A percentile compares a stretch with the other conserved stretches of the same genome.
Conservation (phyloP, 176 grass and related monocot genomes). For the Cenchrus fungigraminus region DNA sequence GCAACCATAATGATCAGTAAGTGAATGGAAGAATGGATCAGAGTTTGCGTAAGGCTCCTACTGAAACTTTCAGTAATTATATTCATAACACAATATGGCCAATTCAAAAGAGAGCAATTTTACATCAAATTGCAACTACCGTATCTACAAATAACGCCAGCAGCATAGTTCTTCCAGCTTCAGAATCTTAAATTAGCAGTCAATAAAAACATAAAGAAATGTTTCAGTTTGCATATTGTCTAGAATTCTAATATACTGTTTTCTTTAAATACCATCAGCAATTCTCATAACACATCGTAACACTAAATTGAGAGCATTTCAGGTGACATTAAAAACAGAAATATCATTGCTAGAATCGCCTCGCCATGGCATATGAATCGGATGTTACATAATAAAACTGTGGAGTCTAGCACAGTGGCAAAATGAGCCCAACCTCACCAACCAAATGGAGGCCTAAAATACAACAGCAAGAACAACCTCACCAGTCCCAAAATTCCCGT, state of each 20-base stretch:
- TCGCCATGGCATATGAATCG: conserved; percentile 27
- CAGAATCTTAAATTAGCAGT: not conserved
- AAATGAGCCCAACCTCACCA: not conserved
- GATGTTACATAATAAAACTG: conserved; percentile 19
- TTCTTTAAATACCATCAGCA: not conserved
- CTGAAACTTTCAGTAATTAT: not conserved
- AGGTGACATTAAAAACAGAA: not conserved
- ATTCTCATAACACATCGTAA: not conserved
- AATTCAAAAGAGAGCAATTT: not conserved
- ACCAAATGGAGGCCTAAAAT: conserved; percentile 36
- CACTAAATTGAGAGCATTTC: not conserved
- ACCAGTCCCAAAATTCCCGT: not conserved
- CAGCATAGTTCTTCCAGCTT: not conserved
- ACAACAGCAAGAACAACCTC: conserved; percentile 38
- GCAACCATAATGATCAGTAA: not conserved
- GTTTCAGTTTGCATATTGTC: not conserved
- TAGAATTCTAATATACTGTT: not conserved
- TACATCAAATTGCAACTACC: not conserved
- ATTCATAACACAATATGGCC: not conserved
- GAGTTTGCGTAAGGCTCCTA: not conserved
- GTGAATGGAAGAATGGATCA: not conserved
- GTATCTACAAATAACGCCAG: too few relatives aligned
- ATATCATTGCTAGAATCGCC: conserved; percentile 15
- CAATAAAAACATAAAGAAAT: not conserved
- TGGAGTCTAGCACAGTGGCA: not conserved